A percentile compares a stretch with the other conserved stretches of the same genome.
These are phyloP conservation scores for Phytophthora cryptogea DNA, from an alignment of 352 stramenopile genomes.

Conservation along the genomic window DNA sequence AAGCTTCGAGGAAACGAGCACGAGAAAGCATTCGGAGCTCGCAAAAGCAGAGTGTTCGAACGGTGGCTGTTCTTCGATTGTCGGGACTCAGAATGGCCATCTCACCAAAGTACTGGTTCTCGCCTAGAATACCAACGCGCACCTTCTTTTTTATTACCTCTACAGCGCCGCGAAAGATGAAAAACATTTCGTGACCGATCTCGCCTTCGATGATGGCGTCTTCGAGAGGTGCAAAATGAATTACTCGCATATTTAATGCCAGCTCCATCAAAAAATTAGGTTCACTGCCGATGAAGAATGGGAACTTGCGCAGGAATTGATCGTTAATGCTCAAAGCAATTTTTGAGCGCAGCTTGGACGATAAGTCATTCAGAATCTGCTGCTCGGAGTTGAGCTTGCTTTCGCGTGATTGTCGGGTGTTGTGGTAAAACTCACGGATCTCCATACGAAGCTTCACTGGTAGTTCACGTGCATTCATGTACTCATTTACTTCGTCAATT, in stretches of 20 bases:
- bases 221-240: constrained; percentile 61
- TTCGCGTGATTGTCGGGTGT: constrained; percentile 67
- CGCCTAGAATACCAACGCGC: constrained; percentile 60
- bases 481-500: constrained; percentile 83
- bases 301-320: constrained; percentile 76
- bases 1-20: constrained; percentile 59
- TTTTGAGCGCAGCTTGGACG: constrained; percentile 72
- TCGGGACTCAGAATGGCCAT: constrained; percentile 75
- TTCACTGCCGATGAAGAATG: constrained; percentile 74
- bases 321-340: constrained; percentile 83
- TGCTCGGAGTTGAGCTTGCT: constrained; percentile 66
- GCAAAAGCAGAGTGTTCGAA: constrained; percentile 74
- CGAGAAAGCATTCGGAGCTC: constrained; percentile 66
- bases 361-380: constrained; percentile 67
- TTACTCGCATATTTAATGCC: constrained; percentile 78
- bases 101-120: constrained; percentile 83
- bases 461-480: constrained; percentile 75
- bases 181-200: constrained; percentile 75
- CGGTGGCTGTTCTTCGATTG: constrained; percentile 58
- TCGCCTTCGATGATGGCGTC: constrained; percentile 65
- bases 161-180: constrained; percentile 72
- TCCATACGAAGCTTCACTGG: constrained; percentile 69
- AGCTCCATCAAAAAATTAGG: constrained; percentile 83
- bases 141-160: constrained; percentile 44
- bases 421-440: constrained; percentile 83